These are phyloP conservation scores for Exophiala phaeomuriformis DNA, from an alignment of 2,329 filamentous ascomycete genomes.

Conservation along the genomic window DNA sequence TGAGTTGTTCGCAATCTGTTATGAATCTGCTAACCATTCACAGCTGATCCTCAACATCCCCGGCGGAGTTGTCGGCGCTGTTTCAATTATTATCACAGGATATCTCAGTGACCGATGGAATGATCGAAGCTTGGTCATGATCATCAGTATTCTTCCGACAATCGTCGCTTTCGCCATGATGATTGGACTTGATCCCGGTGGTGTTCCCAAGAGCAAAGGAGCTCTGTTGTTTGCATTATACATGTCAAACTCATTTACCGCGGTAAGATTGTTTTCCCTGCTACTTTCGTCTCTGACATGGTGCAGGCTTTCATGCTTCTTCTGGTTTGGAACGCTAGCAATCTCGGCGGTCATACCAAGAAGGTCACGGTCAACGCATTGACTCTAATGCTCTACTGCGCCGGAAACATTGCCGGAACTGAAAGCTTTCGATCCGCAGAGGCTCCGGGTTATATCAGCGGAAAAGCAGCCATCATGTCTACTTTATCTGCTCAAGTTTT, in stretches of 20 bases:
- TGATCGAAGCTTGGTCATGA: slow-evolving; percentile 39
- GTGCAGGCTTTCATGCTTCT: slow-evolving; percentile 40
- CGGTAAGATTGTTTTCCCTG: slow-evolving; percentile 21
- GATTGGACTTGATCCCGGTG: slow-evolving; percentile 26
- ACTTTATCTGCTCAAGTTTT: slow-evolving; percentile 27
- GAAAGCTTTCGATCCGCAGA: slow-evolving; percentile 38
- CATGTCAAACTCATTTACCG: slow-evolving; percentile 40
- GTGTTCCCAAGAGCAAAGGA: slow-evolving; percentile 35
- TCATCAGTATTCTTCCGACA: slow-evolving; percentile 40
- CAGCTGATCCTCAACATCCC: slow-evolving; percentile 40
- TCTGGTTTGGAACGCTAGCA: slow-evolving; percentile 42
- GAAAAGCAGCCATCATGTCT: slow-evolving; percentile 31
- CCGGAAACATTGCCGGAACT: slow-evolving; percentile 39
- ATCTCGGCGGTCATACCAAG: slow-evolving; percentile 45
- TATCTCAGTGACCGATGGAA: slow-evolving; percentile 37
- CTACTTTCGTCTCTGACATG: slow-evolving; percentile 36
- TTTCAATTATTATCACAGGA: slow-evolving; percentile 37
- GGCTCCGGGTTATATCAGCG: slow-evolving; percentile 37
- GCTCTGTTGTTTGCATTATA: slow-evolving; percentile 40
- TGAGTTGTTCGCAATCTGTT: too few relatives aligned
- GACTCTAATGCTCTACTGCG: slow-evolving; percentile 37
- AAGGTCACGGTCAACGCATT: slow-evolving; percentile 45
- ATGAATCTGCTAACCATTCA: too few relatives aligned
- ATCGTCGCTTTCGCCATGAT: slow-evolving; percentile 39
- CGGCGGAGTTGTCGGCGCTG: slow-evolving; percentile 38